Evolutionary conservation across 2,329 filamentous ascomycete species (phyloP), one percentile per base, ranked within the genome.

Genomic region (Alternaria dauci): DNA sequence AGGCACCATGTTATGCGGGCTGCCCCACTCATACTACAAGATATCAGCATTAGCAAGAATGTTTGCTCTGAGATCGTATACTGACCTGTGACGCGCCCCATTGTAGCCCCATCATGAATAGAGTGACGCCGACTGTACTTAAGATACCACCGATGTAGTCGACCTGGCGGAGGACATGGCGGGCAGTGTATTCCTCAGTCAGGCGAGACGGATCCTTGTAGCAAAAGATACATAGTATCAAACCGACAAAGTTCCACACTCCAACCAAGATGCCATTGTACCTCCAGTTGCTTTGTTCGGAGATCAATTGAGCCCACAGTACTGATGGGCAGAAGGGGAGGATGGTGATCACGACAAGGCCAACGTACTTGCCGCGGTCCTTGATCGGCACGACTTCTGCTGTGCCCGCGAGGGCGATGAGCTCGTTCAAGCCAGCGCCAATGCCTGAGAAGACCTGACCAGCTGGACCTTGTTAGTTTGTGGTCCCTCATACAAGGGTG

Each of bases 341-440:
- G 58, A 90, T 88, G 55, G 85, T 87, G 68, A 89, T 83, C 46
- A 89, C 84, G 14, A 91, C 77, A 1, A 83, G 74, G 12, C 85
- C 85, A 25, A 90, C 85, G 69, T 90, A 90, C 70, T 84, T 84
- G 30, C 87, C 89, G 48, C 89, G 85, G 74, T 90, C 86, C 18
- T 84, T 81, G 20, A 86, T 86, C 1, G 89, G 89, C 0, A 88
- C 89, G 61, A 91, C 82, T 72, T 92, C 89, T 2, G 88, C 87
- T 1, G 88, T 89, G 34, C 85, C 89, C 28, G 89, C 88, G 8
- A 92, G 80, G 5, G 89, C 88, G 6, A 88, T 91, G 34, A 91
- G 79, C 74, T 91, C 89, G 66, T 88, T 88, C 61, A 91, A 84
- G 14, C 89, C 89, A 11, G 88, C 88, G 34, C 89, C 89, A 6